Evolutionary conservation across 73 alveolate species (phyloP), one percentile per base, ranked within the genome.

Genomic region (Tetrahymena thermophila): DNA sequence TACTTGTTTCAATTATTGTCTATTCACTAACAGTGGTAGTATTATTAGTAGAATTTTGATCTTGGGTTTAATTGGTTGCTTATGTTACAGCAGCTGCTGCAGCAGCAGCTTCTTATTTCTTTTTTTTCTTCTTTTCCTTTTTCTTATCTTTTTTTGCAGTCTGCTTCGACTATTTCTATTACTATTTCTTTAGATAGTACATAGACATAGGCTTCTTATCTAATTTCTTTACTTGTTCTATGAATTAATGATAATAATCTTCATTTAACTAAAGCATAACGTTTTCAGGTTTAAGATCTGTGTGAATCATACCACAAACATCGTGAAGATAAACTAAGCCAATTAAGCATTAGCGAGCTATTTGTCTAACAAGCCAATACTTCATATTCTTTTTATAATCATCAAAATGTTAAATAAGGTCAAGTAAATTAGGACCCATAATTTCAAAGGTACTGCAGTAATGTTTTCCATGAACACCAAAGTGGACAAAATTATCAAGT

Each of bases 271-370:
- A 43, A 71, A 97, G 95, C 85, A 96, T 94, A 85, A 98, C 96
- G 94, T 98, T 98, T 94, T 98, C 99, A 1, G 99, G 99, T 93
- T 98, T 98, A 95, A 98, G 94, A 98, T 98, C 99, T 43, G 98
- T 98, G 35, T 98, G 99, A 56, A 98, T 97, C 6, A 98, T 43
- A 35, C 96, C 94, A 94, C 99, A 98, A 6, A 97, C 96, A 37
- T 99, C 93, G 93, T 98, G 99, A 97, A 98, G 95, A 85, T 97
- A 98, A 37, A 98, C 99, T 42, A 98, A 95, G 35, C 99, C 99
- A 50, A 98, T 96, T 85, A 98, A 94, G 4, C 98, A 94, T 96
- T 98, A 97, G 94, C 97, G 98, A 4, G 98, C 96, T 19, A 98
- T 97, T 71, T 98, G 97, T 37, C 98, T 96, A 1, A 98, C 98